Evolutionary conservation across 164 flowering plant genomes (phyloP).

Genomic region (Santalum album): DNA sequence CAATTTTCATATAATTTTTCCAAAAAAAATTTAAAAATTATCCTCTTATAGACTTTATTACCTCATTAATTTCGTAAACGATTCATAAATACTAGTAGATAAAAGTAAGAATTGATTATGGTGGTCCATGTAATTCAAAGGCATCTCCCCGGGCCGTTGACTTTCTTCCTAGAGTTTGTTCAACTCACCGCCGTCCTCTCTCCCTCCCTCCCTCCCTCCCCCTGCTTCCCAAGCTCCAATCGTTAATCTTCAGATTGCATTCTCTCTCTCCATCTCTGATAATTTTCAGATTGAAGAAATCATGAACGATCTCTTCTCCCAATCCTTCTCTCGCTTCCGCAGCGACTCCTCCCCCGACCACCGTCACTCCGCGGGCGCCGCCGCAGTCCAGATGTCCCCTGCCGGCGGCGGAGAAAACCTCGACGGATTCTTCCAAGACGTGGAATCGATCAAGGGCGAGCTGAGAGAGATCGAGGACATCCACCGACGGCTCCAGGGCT

Average conservation of each 20-base stretch:
- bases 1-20: too few relatives aligned
- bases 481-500: slow-evolving; percentile 29
- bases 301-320: slow-evolving; percentile 78
- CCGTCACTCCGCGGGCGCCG: slow-evolving; percentile 10
- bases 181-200: background rate
- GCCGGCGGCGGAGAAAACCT: slow-evolving; percentile 21
- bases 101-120: too few relatives aligned
- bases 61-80: too few relatives aligned
- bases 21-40: too few relatives aligned
- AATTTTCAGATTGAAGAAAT: background rate
- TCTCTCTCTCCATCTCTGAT: too few relatives aligned
- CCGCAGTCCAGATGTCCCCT: slow-evolving; percentile 24
- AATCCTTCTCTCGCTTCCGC: slow-evolving; percentile 56
- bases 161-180: background rate
- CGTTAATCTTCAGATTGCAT: too few relatives aligned
- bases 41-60: too few relatives aligned
- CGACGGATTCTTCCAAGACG: slow-evolving; percentile 64
- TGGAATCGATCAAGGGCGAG: slow-evolving; percentile 57
- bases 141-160: too few relatives aligned
- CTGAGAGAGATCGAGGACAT: slow-evolving; percentile 49
- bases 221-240: slow-evolving; percentile 1
- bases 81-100: too few relatives aligned
- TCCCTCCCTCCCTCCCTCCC: background rate
- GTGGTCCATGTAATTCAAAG: too few relatives aligned
- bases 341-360: slow-evolving; percentile 17